Percentiles rank a stretch among this genome's conserved stretches.
Evolutionary conservation across 129 eudicot genomes (phyloP).

Genomic region (Chrysanthemum makinoi): DNA sequence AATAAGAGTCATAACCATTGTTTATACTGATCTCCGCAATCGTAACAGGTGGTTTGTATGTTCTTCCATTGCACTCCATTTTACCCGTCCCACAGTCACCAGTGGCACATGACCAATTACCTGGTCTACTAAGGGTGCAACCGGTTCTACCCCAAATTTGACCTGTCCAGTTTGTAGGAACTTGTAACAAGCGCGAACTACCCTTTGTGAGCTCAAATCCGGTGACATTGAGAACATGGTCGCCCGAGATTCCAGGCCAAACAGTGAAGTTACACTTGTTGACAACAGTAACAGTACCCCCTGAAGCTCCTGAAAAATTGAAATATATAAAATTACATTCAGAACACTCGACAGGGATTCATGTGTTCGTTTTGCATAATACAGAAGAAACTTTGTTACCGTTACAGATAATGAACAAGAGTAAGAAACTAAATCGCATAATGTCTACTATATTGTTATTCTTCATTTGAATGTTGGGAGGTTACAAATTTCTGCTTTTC

Average conservation of each 20-base stretch:
- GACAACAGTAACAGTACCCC: neutral
- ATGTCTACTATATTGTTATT: too few relatives aligned
- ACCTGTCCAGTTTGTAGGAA: conserved; percentile 50
- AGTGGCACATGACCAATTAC: conserved; percentile 4
- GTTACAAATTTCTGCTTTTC: too few relatives aligned
- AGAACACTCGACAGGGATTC: neutral
- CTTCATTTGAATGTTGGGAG: too few relatives aligned
- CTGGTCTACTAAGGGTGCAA: conserved; percentile 5
- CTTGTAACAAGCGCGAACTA: conserved; percentile 32
- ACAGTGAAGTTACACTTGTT: neutral
- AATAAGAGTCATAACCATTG: neutral
- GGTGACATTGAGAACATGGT: conserved; percentile 34
- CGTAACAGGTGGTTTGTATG: neutral
- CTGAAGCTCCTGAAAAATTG: neutral
- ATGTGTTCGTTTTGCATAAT: too few relatives aligned
- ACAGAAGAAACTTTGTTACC: too few relatives aligned
- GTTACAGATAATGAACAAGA: too few relatives aligned
- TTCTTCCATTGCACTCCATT: neutral
- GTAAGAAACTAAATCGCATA: too few relatives aligned
- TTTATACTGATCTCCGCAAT: neutral
- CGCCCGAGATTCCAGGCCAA: conserved; percentile 13
- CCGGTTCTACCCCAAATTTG: conserved; percentile 27
- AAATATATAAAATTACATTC: neutral
- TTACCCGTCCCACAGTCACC: neutral
- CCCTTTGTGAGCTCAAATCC: conserved; percentile 56